phyloP scores from a whole-genome alignment of 805 yeast genomes.

The Cyberlindnera japonica region DNA sequence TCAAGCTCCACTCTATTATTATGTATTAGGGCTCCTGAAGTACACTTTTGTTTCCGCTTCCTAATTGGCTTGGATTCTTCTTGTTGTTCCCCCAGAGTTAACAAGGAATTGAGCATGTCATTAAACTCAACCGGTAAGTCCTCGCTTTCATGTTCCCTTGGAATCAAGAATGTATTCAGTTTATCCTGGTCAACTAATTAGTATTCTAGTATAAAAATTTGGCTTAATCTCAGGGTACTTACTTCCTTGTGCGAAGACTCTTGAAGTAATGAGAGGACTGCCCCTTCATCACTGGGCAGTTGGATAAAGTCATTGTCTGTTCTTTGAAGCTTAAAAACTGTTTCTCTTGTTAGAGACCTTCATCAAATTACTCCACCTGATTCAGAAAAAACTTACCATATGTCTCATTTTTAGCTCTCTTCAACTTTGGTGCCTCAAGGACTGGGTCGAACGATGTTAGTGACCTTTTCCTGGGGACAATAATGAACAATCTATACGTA shows the following conservation, averaged over 20 bases:
- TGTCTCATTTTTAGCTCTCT: conserved; percentile 37
- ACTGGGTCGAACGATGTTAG: conserved; percentile 22
- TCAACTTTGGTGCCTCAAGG: conserved; percentile 33
- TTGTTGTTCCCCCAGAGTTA: conserved; percentile 34
- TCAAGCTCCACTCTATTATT: conserved; percentile 41
- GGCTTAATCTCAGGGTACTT: conserved; percentile 1
- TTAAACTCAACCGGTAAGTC: conserved; percentile 58
- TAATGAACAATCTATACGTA: conserved; percentile 21
- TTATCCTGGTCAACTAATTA: conserved; percentile 19
- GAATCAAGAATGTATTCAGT: conserved; percentile 26
- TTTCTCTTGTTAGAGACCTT: not conserved
- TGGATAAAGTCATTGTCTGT: conserved; percentile 37
- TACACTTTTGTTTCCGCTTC: conserved; percentile 26
- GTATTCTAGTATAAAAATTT: not conserved
- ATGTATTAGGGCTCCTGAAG: conserved; percentile 3
- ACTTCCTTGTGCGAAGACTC: conserved; percentile 20
- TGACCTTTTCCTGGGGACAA: not conserved
- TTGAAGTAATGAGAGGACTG: conserved; percentile 24
- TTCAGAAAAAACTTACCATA: conserved; percentile 17
- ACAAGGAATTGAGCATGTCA: conserved; percentile 68
- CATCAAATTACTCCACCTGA: not conserved
- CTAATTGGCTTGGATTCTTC: conserved; percentile 19
- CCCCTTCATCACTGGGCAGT: conserved; percentile 14
- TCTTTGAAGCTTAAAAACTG: conserved; percentile 44
- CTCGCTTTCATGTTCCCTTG: conserved; percentile 22